These are phyloP conservation scores for Roridomyces roridus DNA, from an alignment of 768 basidiomycete species.

Conservation along the genomic window DNA sequence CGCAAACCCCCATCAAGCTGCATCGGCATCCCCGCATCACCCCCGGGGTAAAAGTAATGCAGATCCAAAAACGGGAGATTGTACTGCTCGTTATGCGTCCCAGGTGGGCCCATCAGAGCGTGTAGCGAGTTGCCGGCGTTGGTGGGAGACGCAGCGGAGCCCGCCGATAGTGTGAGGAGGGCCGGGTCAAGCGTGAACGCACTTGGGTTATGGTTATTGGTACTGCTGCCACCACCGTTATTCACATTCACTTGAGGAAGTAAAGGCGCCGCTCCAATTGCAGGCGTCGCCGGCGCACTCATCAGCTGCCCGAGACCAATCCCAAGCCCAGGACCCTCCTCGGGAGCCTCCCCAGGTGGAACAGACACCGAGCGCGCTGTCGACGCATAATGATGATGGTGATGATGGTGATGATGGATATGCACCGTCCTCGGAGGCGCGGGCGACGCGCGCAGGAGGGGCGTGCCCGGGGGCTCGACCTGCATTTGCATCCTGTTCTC, in stretches of 20 bases:
- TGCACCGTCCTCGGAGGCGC: constrained; percentile 28
- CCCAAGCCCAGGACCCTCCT: constrained; percentile 2
- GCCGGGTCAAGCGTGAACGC: constrained; percentile 19
- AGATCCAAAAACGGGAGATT: constrained; percentile 75
- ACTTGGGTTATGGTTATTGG: neutral
- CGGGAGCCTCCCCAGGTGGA: constrained; percentile 20
- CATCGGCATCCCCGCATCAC: constrained; percentile 11
- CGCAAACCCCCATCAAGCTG: constrained; percentile 12
- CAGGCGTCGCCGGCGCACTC: constrained; percentile 25
- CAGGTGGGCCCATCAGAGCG: neutral
- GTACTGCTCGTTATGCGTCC: constrained; percentile 40
- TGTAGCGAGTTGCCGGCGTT: constrained; percentile 1
- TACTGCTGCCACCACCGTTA: neutral
- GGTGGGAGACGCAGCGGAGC: neutral
- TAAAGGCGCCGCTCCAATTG: constrained; percentile 1
- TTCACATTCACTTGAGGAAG: neutral
- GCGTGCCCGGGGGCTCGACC: constrained; percentile 69
- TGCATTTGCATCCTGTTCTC: constrained; percentile 33
- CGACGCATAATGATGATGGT: constrained; percentile 23
- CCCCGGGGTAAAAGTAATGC: constrained; percentile 65
- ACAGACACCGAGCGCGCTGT: constrained; percentile 37
- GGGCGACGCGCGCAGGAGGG: constrained; percentile 52
- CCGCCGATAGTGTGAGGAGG: constrained; percentile 5
- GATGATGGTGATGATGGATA: constrained; percentile 25
- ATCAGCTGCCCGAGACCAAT: constrained; percentile 4